Evolutionary conservation across 768 basidiomycete genomes (phyloP).

Genomic region (Cantharellus cinnabarinus): DNA sequence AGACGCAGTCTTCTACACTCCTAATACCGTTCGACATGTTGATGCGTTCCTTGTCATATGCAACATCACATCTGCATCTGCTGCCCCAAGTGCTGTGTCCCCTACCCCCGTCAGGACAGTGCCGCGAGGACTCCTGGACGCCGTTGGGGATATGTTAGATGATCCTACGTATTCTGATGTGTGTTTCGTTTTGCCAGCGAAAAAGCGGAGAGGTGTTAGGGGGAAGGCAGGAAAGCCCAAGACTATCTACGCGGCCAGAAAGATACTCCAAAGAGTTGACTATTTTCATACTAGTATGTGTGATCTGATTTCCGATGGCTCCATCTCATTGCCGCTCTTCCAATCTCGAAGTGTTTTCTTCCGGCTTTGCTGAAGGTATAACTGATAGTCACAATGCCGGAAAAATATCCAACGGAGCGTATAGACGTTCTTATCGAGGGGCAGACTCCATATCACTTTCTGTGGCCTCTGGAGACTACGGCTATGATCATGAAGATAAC

Average conservation of each 20-base stretch:
- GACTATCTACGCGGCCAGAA: constrained; percentile 47
- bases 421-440: too few relatives aligned
- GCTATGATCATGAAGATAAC: background rate
- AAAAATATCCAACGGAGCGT: background rate
- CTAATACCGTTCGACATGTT: constrained; percentile 21
- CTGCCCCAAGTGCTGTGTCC: constrained; percentile 27
- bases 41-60: constrained; percentile 64
- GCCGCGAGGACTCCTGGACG: constrained; percentile 44
- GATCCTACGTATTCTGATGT: constrained; percentile 75
- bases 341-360: constrained; percentile 38
- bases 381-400: background rate
- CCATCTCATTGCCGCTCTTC: background rate
- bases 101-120: constrained; percentile 31
- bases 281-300: constrained; percentile 56
- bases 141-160: constrained; percentile 54
- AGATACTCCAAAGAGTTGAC: constrained; percentile 45
- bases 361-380: constrained; percentile 45
- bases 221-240: constrained; percentile 12
- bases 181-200: constrained; percentile 48
- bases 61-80: constrained; percentile 50
- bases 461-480: background rate
- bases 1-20: constrained; percentile 45
- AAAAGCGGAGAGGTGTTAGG: constrained; percentile 17
- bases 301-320: background rate
- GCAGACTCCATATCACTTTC: background rate